phyloP scores from a whole-genome alignment of 1,284 basidiomycete genomes.

The Uromyces viciae-fabae region DNA sequence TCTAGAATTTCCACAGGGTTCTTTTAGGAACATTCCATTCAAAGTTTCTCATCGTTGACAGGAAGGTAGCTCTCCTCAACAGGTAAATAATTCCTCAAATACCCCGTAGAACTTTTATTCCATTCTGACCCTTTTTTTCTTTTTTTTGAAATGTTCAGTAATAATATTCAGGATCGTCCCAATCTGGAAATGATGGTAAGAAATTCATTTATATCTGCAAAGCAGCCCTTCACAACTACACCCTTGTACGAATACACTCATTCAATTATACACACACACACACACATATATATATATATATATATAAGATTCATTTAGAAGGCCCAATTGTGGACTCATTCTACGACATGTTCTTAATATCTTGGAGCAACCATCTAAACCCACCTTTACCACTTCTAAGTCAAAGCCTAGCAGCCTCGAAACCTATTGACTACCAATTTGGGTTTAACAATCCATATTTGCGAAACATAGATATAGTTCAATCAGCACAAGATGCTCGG shows the following conservation, averaged over 20 bases:
- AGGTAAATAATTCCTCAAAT: slow-evolving; percentile 57
- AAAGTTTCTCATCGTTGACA: slow-evolving; percentile 71
- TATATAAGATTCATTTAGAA: slow-evolving; percentile 60
- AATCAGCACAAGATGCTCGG: slow-evolving; percentile 58
- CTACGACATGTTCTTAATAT: slow-evolving; percentile 69
- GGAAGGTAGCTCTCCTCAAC: slow-evolving; percentile 68
- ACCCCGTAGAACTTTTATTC: neutral
- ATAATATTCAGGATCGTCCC: slow-evolving; percentile 59
- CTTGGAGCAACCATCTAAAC: slow-evolving; percentile 63
- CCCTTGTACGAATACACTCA: too few relatives aligned
- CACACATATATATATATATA: neutral
- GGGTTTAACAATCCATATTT: slow-evolving; percentile 52
- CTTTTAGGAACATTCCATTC: slow-evolving; percentile 69
- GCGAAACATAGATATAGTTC: slow-evolving; percentile 58
- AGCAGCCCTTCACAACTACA: too few relatives aligned
- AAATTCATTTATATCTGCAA: neutral
- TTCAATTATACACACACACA: too few relatives aligned
- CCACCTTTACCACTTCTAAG: slow-evolving; percentile 60
- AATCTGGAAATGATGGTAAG: slow-evolving; percentile 65
- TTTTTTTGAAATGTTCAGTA: slow-evolving; percentile 37
- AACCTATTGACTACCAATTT: slow-evolving; percentile 54
- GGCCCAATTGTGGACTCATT: slow-evolving; percentile 68
- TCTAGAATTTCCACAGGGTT: slow-evolving; percentile 53
- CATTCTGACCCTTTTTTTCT: neutral
- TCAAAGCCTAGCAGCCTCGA: slow-evolving; percentile 13